Conservation (phyloP, 2,329 filamentous ascomycete genomes). For the Aspergillus japonicus region DNA sequence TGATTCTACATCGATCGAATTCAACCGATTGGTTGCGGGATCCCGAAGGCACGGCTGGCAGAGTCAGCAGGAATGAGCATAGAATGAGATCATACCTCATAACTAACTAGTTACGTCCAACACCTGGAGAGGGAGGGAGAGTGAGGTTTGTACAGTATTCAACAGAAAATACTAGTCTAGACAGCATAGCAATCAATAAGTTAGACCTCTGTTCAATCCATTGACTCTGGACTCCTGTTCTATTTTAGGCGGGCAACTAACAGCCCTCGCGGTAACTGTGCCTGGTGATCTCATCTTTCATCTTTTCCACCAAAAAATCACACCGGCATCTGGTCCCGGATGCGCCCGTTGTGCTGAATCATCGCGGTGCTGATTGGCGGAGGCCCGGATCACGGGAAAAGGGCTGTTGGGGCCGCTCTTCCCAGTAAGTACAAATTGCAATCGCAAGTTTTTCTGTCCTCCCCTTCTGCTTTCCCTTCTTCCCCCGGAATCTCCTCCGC, state of each 20-base stretch:
- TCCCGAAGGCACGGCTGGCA: neutral
- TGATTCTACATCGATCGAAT: neutral
- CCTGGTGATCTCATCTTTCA: neutral
- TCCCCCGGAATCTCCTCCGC: slow-evolving; percentile 19
- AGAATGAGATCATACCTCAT: slow-evolving; percentile 8
- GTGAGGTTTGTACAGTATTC: neutral
- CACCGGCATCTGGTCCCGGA: slow-evolving; percentile 27
- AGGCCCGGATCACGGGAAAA: slow-evolving; percentile 33
- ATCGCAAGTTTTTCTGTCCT: slow-evolving; percentile 34
- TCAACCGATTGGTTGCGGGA: neutral
- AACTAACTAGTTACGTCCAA: too few species aligned
- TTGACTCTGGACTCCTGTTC: too few species aligned
- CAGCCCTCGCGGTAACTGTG: neutral
- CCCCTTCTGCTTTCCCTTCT: slow-evolving; percentile 15
- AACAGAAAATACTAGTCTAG: neutral
- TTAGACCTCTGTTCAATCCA: too few species aligned
- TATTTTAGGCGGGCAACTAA: too few species aligned
- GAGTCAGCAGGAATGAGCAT: slow-evolving; percentile 1
- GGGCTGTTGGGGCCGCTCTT: slow-evolving; percentile 25
- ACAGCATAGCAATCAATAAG: neutral
- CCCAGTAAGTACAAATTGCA: slow-evolving; percentile 31
- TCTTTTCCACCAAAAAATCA: slow-evolving; percentile 6
- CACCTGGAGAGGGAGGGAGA: neutral
- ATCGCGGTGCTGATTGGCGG: slow-evolving; percentile 36
- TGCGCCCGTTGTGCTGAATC: slow-evolving; percentile 39